phyloP scores from a whole-genome alignment of 2,329 filamentous ascomycete genomes.

The Pseudogymnoascus sp. region DNA sequence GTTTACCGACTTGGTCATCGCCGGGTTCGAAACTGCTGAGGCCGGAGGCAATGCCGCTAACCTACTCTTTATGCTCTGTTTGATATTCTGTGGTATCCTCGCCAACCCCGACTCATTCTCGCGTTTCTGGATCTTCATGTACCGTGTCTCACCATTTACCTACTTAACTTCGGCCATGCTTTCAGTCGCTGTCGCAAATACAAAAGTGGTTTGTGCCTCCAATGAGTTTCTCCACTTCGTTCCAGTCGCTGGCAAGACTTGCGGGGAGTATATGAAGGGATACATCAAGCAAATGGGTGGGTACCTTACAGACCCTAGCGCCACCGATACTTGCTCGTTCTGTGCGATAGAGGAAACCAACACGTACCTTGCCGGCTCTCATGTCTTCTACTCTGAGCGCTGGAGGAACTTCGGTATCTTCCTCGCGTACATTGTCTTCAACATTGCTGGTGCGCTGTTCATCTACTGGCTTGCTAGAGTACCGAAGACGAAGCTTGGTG shows the following conservation, averaged over 20 bases:
- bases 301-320: slow-evolving; percentile 42
- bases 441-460: slow-evolving; percentile 43
- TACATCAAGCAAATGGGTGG: slow-evolving; percentile 39
- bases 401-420: slow-evolving; percentile 63
- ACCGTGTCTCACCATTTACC: slow-evolving; percentile 36
- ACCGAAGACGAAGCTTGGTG: slow-evolving; percentile 30
- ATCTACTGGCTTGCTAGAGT: slow-evolving; percentile 47
- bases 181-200: slow-evolving; percentile 61
- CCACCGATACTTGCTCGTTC: slow-evolving; percentile 45
- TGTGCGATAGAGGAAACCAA: slow-evolving; percentile 47
- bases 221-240: slow-evolving; percentile 63
- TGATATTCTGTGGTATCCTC: slow-evolving; percentile 73
- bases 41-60: slow-evolving; percentile 70
- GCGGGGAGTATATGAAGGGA: slow-evolving; percentile 47
- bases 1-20: slow-evolving; percentile 72
- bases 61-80: slow-evolving; percentile 62
- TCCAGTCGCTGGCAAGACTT: slow-evolving; percentile 51
- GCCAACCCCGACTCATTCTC: slow-evolving; percentile 56
- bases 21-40: slow-evolving; percentile 69
- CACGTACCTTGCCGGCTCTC: slow-evolving; percentile 39
- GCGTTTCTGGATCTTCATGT: slow-evolving; percentile 79
- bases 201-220: slow-evolving; percentile 54
- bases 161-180: slow-evolving; percentile 71
- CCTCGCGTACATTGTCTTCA: slow-evolving; percentile 50
- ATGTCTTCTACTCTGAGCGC: slow-evolving; percentile 47